Conservation (phyloP, 192 early-diverging fungal species). For the Coemansia sp. region DNA sequence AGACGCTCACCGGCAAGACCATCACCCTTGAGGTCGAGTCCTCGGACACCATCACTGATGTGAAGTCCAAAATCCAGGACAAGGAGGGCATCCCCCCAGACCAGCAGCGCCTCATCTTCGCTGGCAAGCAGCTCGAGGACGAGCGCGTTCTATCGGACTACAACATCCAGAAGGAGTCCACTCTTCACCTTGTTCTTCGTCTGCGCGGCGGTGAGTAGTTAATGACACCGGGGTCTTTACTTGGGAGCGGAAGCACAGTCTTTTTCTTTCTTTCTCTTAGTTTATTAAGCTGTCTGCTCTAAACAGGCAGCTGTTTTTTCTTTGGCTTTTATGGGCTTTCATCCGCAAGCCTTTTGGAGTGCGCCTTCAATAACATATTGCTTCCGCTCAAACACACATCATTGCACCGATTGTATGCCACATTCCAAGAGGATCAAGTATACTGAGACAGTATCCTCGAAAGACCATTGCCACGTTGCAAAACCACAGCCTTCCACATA, state of each 20-base stretch:
- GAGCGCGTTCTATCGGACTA: slow-evolving; percentile 72
- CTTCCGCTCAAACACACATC: not conserved
- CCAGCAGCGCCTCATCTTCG: slow-evolving; percentile 82
- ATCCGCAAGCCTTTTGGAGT: not conserved
- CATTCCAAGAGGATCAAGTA: not conserved
- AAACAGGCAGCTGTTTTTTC: not conserved
- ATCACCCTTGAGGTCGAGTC: slow-evolving; percentile 84
- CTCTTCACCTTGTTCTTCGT: slow-evolving; percentile 75
- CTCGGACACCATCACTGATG: slow-evolving; percentile 72
- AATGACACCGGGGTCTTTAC: not conserved
- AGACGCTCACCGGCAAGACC: slow-evolving; percentile 96
- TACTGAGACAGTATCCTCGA: not conserved
- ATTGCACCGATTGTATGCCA: not conserved
- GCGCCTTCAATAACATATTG: not conserved
- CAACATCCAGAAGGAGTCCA: slow-evolving; percentile 88
- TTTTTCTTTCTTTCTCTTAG: not conserved
- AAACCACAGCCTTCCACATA: not conserved
- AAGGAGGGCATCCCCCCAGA: slow-evolving; percentile 88
- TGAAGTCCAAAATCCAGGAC: slow-evolving; percentile 84
- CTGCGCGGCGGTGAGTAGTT: slow-evolving; percentile 53
- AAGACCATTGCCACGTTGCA: not conserved
- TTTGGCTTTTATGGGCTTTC: not conserved
- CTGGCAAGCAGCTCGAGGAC: slow-evolving; percentile 82
- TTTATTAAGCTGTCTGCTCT: not conserved
- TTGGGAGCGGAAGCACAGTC: not conserved